These are phyloP conservation scores for Angophora floribunda DNA, from an alignment of 345 rosid genomes.

Conservation along the genomic window DNA sequence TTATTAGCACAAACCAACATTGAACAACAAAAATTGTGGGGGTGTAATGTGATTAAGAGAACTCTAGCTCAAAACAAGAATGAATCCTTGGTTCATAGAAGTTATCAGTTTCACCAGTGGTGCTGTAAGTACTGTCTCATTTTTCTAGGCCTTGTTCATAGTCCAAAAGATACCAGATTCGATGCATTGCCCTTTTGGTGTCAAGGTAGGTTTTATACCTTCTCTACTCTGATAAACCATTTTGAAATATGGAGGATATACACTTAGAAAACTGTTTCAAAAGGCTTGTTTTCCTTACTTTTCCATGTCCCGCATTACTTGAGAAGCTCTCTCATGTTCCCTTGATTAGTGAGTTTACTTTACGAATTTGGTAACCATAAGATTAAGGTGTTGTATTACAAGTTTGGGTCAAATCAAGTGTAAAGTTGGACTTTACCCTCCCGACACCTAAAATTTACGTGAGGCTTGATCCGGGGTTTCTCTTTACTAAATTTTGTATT, in stretches of 20 bases:
- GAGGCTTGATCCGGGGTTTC: background rate
- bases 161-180: background rate
- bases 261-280: too few species aligned
- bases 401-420: background rate
- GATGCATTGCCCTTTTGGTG: background rate
- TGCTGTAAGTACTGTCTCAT: background rate
- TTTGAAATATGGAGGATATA: too few species aligned
- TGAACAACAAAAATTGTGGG: background rate
- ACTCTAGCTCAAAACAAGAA: background rate
- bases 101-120: background rate
- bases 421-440: background rate
- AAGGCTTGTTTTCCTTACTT: too few species aligned
- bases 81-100: background rate
- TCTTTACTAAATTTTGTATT: background rate
- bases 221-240: background rate
- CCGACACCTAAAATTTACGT: background rate
- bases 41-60: background rate
- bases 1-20: background rate
- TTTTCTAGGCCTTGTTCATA: background rate
- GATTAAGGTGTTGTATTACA: background rate
- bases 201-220: background rate
- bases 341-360: too few species aligned
- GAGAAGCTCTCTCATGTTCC: too few species aligned
- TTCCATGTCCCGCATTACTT: too few species aligned
- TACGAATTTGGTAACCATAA: too few species aligned